Base-by-base conservation (phyloP, 805 yeast species). In the Hanseniaspora lindneri region DNA sequence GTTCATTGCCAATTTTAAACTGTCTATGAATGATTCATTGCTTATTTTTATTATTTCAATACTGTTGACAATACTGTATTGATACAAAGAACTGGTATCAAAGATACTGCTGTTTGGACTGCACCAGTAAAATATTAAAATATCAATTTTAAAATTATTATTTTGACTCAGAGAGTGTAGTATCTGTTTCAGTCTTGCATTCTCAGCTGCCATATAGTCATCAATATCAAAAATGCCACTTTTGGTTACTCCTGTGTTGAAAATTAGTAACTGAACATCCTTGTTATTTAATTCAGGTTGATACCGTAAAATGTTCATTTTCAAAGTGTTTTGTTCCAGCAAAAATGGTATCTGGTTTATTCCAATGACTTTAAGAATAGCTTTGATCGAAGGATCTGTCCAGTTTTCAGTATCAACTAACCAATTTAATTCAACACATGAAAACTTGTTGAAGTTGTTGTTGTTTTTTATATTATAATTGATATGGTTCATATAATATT, bases 41-140 rank as follows among this genome's bases (percentile, higher is more conserved):
- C 56, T 54, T 41, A 67, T 56, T 27, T 57, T 59, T 11, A 63
- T 52, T 6, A 61, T 49, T 8, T 63, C 61, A 25, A 60, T 53
- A 19, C 59, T 59, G 29, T 55, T 55, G 2, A 62, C 36, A 6
- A 61, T 62, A 20, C 54, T 49, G 3, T 55, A 32, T 30, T 61
- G 58, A 23, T 61, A 50, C 33, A 51, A 53, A 28, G 53, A 54
- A 20, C 44, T 21, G 14, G 58, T 55, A 7, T 54, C 52, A 8
- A 40, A 25, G 13, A 53, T 54, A 10, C 46, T 23, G 5, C 58
- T 59, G 23, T 63, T 64, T 1, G 64, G 58, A n/a, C 69, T 59
- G 34, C 66, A 70, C 73, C 73, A 68, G 48, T 63, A 66, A 2
- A 67, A 51, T 2, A 69, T 53, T 21, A 67, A 19, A 32, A 55